Percentiles rank a stretch among this genome's conserved stretches.
These are phyloP conservation scores for Rhodosporidiobolus sp. DNA, from an alignment of 768 basidiomycete genomes.

Conservation along the genomic window DNA sequence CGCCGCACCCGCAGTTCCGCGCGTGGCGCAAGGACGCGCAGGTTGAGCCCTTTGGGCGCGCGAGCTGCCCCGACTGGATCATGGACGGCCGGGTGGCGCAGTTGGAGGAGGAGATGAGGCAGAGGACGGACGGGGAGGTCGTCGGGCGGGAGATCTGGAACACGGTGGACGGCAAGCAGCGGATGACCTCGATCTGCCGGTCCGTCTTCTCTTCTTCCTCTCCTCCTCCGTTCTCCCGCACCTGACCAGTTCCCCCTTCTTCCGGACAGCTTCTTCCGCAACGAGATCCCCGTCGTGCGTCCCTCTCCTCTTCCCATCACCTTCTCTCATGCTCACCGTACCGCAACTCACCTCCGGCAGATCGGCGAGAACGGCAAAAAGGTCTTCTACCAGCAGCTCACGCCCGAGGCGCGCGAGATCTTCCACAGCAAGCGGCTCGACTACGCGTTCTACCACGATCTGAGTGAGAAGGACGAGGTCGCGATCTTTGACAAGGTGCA, in stretches of 20 bases:
- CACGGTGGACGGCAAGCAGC: constrained; percentile 29
- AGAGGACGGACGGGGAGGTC: not conserved
- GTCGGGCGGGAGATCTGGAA: constrained; percentile 12
- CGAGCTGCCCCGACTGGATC: too few species aligned
- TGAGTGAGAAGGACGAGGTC: constrained; percentile 8
- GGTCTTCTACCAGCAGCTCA: not conserved
- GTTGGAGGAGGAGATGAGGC: not conserved
- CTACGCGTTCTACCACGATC: constrained; percentile 20
- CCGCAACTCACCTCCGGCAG: not conserved
- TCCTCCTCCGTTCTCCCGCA: not conserved
- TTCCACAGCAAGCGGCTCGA: constrained; percentile 5
- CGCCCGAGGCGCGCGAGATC: not conserved
- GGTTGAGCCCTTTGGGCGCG: too few species aligned
- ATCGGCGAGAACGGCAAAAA: too few species aligned
- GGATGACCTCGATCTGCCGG: constrained; percentile 11
- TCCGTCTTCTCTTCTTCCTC: not conserved
- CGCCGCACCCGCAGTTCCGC: not conserved
- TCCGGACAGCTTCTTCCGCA: constrained; percentile 11
- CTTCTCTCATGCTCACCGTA: not conserved
- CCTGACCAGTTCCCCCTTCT: not conserved
- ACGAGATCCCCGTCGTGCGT: not conserved
- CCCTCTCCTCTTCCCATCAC: too few species aligned
- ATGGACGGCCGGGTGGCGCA: not conserved
- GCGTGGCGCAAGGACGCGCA: not conserved
- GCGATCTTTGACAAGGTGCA: constrained; percentile 24